These are phyloP conservation scores for Phytophthora tubulina DNA, from an alignment of 352 stramenopile species.

Conservation along the genomic window DNA sequence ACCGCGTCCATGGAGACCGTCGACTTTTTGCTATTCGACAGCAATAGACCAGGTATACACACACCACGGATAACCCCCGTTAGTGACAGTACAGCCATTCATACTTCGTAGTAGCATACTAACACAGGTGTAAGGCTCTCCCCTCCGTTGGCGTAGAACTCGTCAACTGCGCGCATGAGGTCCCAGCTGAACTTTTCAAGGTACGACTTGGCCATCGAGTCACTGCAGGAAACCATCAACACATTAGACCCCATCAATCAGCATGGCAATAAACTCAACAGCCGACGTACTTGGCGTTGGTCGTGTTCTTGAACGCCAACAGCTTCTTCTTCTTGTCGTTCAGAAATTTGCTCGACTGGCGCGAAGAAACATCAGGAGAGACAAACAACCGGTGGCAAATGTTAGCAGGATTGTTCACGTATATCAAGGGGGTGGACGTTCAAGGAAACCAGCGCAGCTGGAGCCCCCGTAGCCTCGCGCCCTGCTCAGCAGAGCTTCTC, in stretches of 20 bases:
- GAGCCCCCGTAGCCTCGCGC: neutral
- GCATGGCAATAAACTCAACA: neutral
- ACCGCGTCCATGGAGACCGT: constrained; percentile 54
- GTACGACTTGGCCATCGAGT: constrained; percentile 77
- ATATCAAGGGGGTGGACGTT: neutral
- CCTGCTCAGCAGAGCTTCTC: constrained; percentile 12
- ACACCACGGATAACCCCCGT: neutral
- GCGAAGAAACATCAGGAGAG: neutral
- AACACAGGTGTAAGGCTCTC: constrained; percentile 42
- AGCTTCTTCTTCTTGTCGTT: constrained; percentile 81
- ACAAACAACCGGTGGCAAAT: neutral
- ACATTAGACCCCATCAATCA: neutral
- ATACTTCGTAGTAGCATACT: neutral
- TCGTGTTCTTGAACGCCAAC: constrained; percentile 78
- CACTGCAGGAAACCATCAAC: constrained; percentile 39
- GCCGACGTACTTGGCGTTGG: constrained; percentile 67
- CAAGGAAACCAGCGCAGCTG: neutral
- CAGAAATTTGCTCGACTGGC: constrained; percentile 54
- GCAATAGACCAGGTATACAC: neutral
- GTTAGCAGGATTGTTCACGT: constrained; percentile 1
- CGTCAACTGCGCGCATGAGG: constrained; percentile 78
- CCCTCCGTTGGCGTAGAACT: constrained; percentile 79
- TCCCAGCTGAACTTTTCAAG: constrained; percentile 86
- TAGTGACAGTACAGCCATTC: neutral
- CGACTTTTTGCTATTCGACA: constrained; percentile 35